Conservation (phyloP, 352 stramenopile species). For the Phytophthora cryptogea region DNA sequence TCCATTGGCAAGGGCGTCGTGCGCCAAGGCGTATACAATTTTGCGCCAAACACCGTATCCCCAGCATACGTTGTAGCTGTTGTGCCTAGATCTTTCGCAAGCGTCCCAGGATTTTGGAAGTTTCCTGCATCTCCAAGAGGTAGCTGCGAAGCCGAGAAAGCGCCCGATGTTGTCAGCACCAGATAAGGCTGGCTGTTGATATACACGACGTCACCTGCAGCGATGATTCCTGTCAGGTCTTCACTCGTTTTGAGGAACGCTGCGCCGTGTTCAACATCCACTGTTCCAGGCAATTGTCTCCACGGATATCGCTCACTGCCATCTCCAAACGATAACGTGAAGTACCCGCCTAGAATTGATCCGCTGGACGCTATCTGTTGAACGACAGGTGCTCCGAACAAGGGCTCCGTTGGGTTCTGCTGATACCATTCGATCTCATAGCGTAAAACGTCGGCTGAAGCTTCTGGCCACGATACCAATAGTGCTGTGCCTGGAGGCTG, state of each 20-base stretch:
- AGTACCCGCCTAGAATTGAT: slow-evolving; percentile 52
- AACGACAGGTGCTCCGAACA: slow-evolving; percentile 61
- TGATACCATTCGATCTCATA: slow-evolving; percentile 84
- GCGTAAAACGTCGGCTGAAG: slow-evolving; percentile 23
- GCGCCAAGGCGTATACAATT: slow-evolving; percentile 58
- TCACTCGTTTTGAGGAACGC: slow-evolving; percentile 76
- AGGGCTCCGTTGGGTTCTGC: slow-evolving; percentile 46
- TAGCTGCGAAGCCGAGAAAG: slow-evolving; percentile 76
- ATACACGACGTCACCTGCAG: slow-evolving; percentile 80
- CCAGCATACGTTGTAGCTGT: slow-evolving; percentile 47
- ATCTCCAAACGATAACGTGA: slow-evolving; percentile 68
- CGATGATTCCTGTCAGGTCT: slow-evolving; percentile 89
- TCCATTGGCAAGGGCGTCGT: slow-evolving; percentile 65
- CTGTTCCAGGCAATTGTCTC: slow-evolving; percentile 50
- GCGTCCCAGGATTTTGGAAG: slow-evolving; percentile 24
- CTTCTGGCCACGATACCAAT: slow-evolving; percentile 56
- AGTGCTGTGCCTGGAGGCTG: slow-evolving; percentile 51
- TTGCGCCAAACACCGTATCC: slow-evolving; percentile 40
- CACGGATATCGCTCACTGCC: slow-evolving; percentile 37
- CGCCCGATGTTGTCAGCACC: slow-evolving; percentile 57
- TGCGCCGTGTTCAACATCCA: slow-evolving; percentile 57
- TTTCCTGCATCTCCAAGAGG: slow-evolving; percentile 51
- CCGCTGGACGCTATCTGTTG: slow-evolving; percentile 63
- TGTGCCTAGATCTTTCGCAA: slow-evolving; percentile 33
- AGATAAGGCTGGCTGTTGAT: slow-evolving; percentile 79